Conservation (phyloP, 495 filamentous ascomycete species). For the Podospora anserina region DNA sequence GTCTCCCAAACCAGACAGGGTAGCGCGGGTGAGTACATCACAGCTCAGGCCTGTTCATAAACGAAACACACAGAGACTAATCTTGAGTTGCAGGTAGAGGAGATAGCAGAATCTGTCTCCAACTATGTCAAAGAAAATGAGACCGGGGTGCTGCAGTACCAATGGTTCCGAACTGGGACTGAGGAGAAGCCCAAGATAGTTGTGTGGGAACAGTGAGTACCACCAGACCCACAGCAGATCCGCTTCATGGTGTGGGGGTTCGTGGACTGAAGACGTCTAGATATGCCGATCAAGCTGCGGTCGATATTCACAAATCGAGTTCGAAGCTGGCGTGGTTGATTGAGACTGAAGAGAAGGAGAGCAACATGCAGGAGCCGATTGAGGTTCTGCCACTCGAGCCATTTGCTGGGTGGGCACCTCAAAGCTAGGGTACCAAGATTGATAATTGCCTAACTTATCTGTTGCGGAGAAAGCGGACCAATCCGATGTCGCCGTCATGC, state of each 20-base stretch:
- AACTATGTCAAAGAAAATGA: constrained; percentile 26
- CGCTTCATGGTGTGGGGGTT: not conserved
- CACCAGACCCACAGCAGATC: not conserved
- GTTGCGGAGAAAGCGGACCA: not conserved
- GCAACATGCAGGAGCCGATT: constrained; percentile 17
- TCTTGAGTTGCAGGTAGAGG: constrained; percentile 17
- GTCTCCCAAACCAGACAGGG: constrained; percentile 26
- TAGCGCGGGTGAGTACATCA: constrained; percentile 22
- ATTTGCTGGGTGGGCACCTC: constrained; percentile 15
- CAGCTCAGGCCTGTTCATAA: too few relatives aligned
- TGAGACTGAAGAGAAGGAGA: constrained; percentile 20
- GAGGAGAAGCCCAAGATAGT: constrained; percentile 22
- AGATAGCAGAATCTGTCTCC: constrained; percentile 18
- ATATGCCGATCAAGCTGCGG: constrained; percentile 25
- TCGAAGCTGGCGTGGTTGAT: constrained; percentile 22
- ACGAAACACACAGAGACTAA: not conserved
- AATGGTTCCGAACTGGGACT: constrained; percentile 23
- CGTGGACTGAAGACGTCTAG: constrained; percentile 5
- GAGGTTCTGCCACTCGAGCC: constrained; percentile 19
- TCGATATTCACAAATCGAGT: constrained; percentile 22
- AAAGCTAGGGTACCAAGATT: not conserved
- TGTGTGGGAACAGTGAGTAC: constrained; percentile 26
- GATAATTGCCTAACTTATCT: too few relatives aligned
- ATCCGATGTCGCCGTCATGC: not conserved
- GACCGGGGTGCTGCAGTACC: constrained; percentile 27